These are phyloP conservation scores for Thelonectria rubi DNA, from an alignment of 2,329 filamentous ascomycete genomes.

Conservation along the genomic window DNA sequence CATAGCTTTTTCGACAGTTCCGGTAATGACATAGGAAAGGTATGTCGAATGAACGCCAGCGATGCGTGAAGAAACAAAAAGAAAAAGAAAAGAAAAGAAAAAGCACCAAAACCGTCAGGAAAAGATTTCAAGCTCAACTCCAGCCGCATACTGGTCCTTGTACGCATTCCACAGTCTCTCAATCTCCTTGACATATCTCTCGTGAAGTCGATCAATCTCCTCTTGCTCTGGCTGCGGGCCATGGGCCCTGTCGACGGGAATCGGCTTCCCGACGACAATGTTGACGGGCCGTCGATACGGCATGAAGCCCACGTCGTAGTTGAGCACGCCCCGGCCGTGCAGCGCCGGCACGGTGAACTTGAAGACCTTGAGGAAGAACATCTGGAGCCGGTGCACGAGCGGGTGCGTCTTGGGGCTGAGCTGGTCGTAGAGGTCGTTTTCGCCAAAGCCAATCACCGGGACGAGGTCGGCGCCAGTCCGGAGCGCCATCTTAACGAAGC, in stretches of 20 bases:
- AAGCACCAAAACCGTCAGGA: too few species aligned
- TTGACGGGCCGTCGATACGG: conserved; percentile 90
- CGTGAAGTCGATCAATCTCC: conserved; percentile 84
- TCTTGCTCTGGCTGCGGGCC: conserved; percentile 70
- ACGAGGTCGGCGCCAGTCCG: conserved; percentile 93
- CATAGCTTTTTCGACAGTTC: background rate
- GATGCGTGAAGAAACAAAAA: background rate
- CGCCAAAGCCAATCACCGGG: conserved; percentile 90
- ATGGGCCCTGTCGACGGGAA: conserved; percentile 70
- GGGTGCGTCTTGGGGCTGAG: conserved; percentile 81
- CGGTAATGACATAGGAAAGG: background rate
- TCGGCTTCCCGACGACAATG: conserved; percentile 86
- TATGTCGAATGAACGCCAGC: too few species aligned
- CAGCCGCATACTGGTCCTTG: conserved; percentile 77
- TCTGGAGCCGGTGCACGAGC: conserved; percentile 80
- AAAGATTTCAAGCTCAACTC: conserved; percentile 74
- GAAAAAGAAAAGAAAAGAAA: background rate
- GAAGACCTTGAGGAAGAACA: conserved; percentile 83
- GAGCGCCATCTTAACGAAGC: conserved; percentile 93
- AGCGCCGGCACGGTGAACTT: conserved; percentile 94
- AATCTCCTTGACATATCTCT: conserved; percentile 79
- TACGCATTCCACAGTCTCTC: conserved; percentile 78
- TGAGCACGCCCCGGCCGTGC: conserved; percentile 92
- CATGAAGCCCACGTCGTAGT: conserved; percentile 97
- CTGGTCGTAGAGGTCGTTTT: conserved; percentile 96